Evolutionary conservation across 306 rosid genomes (phyloP), one percentile per base, ranked within the genome.

Genomic region (Castanea mollissima): DNA sequence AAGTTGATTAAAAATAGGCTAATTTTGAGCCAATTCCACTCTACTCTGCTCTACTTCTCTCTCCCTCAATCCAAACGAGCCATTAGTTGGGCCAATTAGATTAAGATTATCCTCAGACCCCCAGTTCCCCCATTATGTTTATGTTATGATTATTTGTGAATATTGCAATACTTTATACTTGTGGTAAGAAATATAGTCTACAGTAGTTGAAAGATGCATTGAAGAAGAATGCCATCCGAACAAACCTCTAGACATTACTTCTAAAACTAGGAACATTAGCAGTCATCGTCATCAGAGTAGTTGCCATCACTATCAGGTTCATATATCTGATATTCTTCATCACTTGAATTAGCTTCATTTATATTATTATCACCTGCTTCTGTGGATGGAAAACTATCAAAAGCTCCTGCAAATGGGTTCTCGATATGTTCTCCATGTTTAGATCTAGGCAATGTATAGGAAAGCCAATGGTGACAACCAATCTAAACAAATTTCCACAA

Each of bases 391-490:
- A 94, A 94, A 85, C 93, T 91, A 81, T 78, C 97, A 81, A 94
- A 46, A 94, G 87, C 85, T 92, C 94, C 83, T 91, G 97, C 67
- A 94, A 80, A 84, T 87, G 97, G 74, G 86, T 78, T 85, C 93
- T 87, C 38, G 98, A 92, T 56, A 92, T 78, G 81, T 89, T 85
- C 14, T 81, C 92, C 80, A 79, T 70, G 76, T 85, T 87, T 58
- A 82, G 59, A 89, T 88, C 97, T 92, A 77, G 55, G 75, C 68
- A 69, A 60, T 35, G 57, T 84, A 41, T 88, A 82, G 97, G 92
- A 89, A 91, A 44, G 32, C 82, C 80, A 73, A 44, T 4, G 62
- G 69, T 60, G 35, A 46, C 57, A 14, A 38, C 32, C 29, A 19
- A 70, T 60, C 63, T 57, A 51, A 68, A 73, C 62, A 4, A n/a